Evolutionary conservation across 305 asterid genomes (phyloP).

Genomic region (Fraxinus floribunda): DNA sequence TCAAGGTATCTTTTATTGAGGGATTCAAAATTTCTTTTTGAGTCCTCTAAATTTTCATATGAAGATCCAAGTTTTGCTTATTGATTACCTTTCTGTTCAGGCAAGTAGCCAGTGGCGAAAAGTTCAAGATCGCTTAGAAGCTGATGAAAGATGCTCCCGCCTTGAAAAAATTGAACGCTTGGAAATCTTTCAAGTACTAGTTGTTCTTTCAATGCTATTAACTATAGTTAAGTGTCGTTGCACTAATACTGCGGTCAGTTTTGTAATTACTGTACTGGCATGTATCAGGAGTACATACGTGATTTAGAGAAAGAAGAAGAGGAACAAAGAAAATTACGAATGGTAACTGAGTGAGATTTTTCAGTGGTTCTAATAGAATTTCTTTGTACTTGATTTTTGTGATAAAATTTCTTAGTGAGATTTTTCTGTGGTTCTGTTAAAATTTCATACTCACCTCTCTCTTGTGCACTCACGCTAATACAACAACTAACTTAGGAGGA

Average conservation of each 20-base stretch:
- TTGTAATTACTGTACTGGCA: constrained; percentile 32
- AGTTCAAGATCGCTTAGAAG: constrained; percentile 88
- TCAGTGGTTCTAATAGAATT: neutral
- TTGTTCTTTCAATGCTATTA: constrained; percentile 9
- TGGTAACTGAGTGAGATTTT: constrained; percentile 45
- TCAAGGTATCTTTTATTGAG: constrained; percentile 51
- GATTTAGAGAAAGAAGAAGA: constrained; percentile 94
- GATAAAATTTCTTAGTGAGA: too few species aligned
- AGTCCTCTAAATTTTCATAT: constrained; percentile 20
- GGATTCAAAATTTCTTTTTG: constrained; percentile 12
- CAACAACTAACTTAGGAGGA: constrained; percentile 62
- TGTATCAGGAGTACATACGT: constrained; percentile 74
- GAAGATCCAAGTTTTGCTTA: neutral
- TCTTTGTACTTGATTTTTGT: too few species aligned
- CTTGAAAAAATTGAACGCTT: constrained; percentile 88
- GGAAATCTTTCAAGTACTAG: constrained; percentile 83
- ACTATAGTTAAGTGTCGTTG: constrained; percentile 6
- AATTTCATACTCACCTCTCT: constrained; percentile 15
- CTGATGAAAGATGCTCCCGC: constrained; percentile 87
- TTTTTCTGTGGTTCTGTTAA: constrained; percentile 15
- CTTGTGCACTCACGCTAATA: constrained; percentile 15
- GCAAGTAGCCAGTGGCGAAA: constrained; percentile 97
- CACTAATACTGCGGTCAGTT: constrained; percentile 10
- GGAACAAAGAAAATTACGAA: constrained; percentile 72
- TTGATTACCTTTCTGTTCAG: constrained; percentile 39